Conservation (phyloP, 768 basidiomycete genomes). For the Hericium alpestre region DNA sequence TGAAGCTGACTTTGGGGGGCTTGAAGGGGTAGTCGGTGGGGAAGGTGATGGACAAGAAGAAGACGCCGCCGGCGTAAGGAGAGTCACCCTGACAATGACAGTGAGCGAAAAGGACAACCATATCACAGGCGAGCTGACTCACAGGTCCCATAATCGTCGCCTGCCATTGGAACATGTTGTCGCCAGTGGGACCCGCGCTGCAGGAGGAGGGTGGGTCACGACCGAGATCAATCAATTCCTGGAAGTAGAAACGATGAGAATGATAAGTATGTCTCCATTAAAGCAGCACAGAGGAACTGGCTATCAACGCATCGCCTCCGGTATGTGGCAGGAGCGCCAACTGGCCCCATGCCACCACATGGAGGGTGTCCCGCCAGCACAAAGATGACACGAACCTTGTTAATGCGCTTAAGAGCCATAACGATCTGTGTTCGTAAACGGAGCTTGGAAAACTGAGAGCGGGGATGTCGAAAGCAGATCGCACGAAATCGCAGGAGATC, state of each 20-base stretch:
- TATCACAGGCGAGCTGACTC: constrained; percentile 24
- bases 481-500: constrained; percentile 23
- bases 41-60: constrained; percentile 92
- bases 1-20: constrained; percentile 99
- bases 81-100: constrained; percentile 70
- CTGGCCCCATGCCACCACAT: background rate
- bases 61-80: constrained; percentile 97
- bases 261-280: background rate
- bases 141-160: constrained; percentile 99
- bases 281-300: background rate
- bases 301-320: background rate
- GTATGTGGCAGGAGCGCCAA: too few species aligned
- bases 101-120: background rate
- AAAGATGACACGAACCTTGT: constrained; percentile 60
- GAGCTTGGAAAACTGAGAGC: constrained; percentile 1
- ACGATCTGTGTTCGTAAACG: constrained; percentile 5
- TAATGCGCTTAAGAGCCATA: constrained; percentile 99
- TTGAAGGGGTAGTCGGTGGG: constrained; percentile 99
- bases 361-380: background rate
- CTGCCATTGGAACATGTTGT: constrained; percentile 99
- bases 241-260: constrained; percentile 2
- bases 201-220: constrained; percentile 99
- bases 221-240: constrained; percentile 99
- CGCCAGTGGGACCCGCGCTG: constrained; percentile 95
- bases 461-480: constrained; percentile 27